These are phyloP conservation scores for Barbarea vulgaris DNA, from an alignment of 345 rosid species.

Conservation along the genomic window DNA sequence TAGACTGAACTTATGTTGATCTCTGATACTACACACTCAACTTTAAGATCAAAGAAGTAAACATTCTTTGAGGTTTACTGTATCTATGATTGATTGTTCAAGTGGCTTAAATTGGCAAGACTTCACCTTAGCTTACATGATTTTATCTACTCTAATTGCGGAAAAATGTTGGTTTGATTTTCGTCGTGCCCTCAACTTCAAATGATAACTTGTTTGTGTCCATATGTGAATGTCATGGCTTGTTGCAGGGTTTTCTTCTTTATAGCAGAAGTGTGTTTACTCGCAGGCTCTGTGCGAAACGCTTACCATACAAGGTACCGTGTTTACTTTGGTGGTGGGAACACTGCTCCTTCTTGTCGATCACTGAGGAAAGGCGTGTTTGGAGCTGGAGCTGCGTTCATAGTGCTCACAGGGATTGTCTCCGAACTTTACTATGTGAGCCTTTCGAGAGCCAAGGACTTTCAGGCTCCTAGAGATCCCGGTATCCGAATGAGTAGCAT, in stretches of 20 bases:
- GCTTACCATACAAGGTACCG: constrained; percentile 87
- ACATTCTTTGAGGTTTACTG: neutral
- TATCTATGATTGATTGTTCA: neutral
- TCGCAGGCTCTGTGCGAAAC: constrained; percentile 80
- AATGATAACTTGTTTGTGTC: neutral
- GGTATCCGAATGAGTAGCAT: constrained; percentile 81
- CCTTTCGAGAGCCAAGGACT: constrained; percentile 60
- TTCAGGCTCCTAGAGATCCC: constrained; percentile 48
- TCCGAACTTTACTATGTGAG: constrained; percentile 78
- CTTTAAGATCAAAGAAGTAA: neutral
- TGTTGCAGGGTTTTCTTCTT: constrained; percentile 78
- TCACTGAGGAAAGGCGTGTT: constrained; percentile 78
- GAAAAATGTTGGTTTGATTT: neutral
- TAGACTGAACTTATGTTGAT: neutral
- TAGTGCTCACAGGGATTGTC: constrained; percentile 69
- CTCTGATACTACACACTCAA: neutral
- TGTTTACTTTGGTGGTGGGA: constrained; percentile 26
- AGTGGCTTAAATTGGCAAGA: neutral
- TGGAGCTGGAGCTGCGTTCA: constrained; percentile 90
- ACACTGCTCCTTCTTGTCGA: constrained; percentile 49
- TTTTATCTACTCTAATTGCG: neutral
- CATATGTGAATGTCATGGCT: constrained; percentile 7
- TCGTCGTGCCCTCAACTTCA: neutral
- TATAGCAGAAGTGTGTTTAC: constrained; percentile 81
- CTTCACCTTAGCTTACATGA: neutral